Conservation (phyloP, 2,329 filamentous ascomycete species). For the Xenoacremonium recifei region DNA sequence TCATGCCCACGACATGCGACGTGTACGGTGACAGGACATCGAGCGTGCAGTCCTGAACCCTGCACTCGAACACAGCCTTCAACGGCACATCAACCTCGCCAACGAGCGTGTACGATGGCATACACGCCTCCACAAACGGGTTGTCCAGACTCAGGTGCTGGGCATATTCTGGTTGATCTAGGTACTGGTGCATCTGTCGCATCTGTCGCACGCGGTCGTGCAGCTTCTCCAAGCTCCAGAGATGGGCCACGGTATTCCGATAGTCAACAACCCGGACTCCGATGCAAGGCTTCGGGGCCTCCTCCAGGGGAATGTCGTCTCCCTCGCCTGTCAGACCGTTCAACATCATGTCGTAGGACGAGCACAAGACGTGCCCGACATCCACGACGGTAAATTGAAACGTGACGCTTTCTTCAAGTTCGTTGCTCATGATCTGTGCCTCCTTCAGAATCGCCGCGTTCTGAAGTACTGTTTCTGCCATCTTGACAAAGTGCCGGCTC, state of each 20-base stretch:
- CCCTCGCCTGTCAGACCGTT: conserved; percentile 88
- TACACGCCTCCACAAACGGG: conserved; percentile 86
- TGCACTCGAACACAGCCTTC: conserved; percentile 87
- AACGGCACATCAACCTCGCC: conserved; percentile 93
- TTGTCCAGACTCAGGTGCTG: conserved; percentile 92
- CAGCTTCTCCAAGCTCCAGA: conserved; percentile 94
- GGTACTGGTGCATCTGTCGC: conserved; percentile 95
- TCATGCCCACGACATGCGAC: conserved; percentile 82
- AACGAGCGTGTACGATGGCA: conserved; percentile 88
- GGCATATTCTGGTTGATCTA: conserved; percentile 91
- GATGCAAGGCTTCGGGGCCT: conserved; percentile 83
- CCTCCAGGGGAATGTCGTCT: conserved; percentile 76
- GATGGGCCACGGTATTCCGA: conserved; percentile 77
- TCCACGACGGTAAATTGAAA: conserved; percentile 96
- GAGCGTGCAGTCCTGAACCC: conserved; percentile 89
- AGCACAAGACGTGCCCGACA: conserved; percentile 81
- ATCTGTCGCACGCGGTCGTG: conserved; percentile 84
- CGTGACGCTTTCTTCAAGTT: conserved; percentile 86
- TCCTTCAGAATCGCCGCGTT: conserved; percentile 88
- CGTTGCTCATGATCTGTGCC: conserved; percentile 96
- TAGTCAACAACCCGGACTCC: conserved; percentile 90
- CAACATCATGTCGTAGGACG: conserved; percentile 93
- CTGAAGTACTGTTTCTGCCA: conserved; percentile 89
- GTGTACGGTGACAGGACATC: conserved; percentile 94
- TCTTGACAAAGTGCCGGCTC: conserved; percentile 81